Evolutionary conservation across 73 alveolate genomes (phyloP), one percentile per base, ranked within the genome.

Genomic region (Breviolum minutum): DNA sequence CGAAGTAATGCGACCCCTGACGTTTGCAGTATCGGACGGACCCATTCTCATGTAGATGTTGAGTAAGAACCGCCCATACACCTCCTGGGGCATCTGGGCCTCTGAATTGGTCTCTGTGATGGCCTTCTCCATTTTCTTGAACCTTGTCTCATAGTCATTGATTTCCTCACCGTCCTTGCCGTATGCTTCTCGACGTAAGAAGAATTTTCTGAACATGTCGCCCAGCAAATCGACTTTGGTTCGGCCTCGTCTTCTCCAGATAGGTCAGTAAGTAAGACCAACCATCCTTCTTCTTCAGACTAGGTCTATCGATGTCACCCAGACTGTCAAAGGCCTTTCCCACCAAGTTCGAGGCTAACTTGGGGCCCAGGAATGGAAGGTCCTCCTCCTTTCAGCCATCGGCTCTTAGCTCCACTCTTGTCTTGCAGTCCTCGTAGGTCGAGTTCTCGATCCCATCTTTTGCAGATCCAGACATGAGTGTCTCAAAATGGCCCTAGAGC

Each of bases 211-310:
- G n/a, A 88, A 88, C 10, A 69, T 73, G 17, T 88, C 95, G 5
- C 95, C 95, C 40, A 68, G 70, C 30, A 88, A 9, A 27, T 88
- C 95, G 48, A 88, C 95, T 13, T 66, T 68, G 29, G 95, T 63
- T 20, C 76, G 74, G 27, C 95, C 95, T 30, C 95, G 69, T 29
- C 71, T 30, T 29, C 12, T 88, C 95, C 60, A 88, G 62, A 30
- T n/a, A 73, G 11, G 6, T 17, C 69, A 88, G 11, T 7, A 88
- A 60, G 24, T 88, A 86, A 2, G 7, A 7, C 95, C 95, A 86
- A 30, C 95, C 95, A 22, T 84, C 77, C 5, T 8, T 61, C 24
- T 84, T 84, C 77, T 62, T 84, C 94, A 84, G 60, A 3, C 14
- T 14, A 27, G 9, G 62, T 1, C 94, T 48, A 8, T 48, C 16